Conservation (phyloP, 2,329 filamentous ascomycete genomes). For the Curvularia hawaiiensis region DNA sequence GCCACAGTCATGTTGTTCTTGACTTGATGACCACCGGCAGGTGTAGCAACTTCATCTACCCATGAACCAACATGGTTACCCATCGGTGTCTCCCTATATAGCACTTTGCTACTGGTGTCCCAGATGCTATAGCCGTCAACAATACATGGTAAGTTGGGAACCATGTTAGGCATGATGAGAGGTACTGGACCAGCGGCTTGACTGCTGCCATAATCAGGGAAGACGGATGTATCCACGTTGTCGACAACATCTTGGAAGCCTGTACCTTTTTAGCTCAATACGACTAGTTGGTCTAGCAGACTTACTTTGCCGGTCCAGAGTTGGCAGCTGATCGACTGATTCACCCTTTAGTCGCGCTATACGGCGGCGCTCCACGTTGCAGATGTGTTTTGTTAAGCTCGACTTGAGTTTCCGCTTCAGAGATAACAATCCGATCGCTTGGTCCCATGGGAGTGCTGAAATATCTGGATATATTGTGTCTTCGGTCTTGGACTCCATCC, state of each 20-base stretch:
- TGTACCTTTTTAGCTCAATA: conserved; percentile 19
- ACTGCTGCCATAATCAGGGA: conserved; percentile 31
- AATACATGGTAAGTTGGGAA: conserved; percentile 18
- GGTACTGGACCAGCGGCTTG: conserved; percentile 5
- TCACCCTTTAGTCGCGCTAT: conserved; percentile 40
- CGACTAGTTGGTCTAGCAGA: neutral
- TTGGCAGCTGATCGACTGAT: conserved; percentile 23
- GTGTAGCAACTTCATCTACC: neutral
- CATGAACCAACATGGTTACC: neutral
- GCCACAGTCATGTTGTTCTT: conserved; percentile 6
- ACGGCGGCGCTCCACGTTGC: conserved; percentile 38
- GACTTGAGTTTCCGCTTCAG: conserved; percentile 32
- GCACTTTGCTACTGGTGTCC: conserved; percentile 17
- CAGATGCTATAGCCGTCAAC: conserved; percentile 10
- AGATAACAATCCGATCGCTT: conserved; percentile 31
- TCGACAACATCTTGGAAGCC: conserved; percentile 29
- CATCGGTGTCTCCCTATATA: conserved; percentile 16
- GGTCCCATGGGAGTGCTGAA: conserved; percentile 36
- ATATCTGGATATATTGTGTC: conserved; percentile 35
- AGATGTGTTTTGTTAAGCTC: conserved; percentile 41
- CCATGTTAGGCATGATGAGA: conserved; percentile 21
- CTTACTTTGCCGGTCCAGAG: conserved; percentile 29
- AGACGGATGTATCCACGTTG: conserved; percentile 34
- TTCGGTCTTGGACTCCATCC: conserved; percentile 36
- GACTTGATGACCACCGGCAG: neutral